Percentiles rank a stretch among this genome's conserved stretches.
These are phyloP conservation scores for Ganoderma lucidum DNA, from an alignment of 1,284 basidiomycete species.

Conservation along the genomic window DNA sequence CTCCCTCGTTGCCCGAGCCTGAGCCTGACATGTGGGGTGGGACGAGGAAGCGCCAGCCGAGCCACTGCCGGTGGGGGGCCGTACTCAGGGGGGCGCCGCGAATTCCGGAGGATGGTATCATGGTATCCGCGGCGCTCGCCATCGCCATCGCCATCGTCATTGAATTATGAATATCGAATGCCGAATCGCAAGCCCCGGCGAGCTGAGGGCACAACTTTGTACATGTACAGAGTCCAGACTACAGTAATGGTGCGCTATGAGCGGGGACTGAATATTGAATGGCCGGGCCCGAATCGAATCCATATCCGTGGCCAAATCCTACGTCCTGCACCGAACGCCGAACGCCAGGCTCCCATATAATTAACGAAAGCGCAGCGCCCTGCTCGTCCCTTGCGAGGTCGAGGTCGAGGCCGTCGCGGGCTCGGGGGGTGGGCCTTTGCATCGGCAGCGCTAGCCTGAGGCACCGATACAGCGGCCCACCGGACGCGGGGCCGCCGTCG, in stretches of 20 bases:
- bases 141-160: too few relatives aligned
- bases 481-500: too few relatives aligned
- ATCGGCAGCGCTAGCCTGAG: not conserved
- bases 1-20: not conserved
- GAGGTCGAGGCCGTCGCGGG: not conserved
- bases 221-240: too few relatives aligned
- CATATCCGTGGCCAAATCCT: too few relatives aligned
- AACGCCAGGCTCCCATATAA: not conserved
- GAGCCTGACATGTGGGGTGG: not conserved
- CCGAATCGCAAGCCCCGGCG: too few relatives aligned
- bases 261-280: too few relatives aligned
- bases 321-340: not conserved
- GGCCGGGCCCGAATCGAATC: too few relatives aligned
- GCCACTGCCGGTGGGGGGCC: too few relatives aligned
- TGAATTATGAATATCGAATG: too few relatives aligned
- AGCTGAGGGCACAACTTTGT: too few relatives aligned
- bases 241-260: too few relatives aligned
- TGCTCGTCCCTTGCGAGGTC: not conserved
- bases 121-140: not conserved
- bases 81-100: not conserved
- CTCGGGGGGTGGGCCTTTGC: not conserved
- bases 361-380: not conserved
- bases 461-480: not conserved
- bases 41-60: too few relatives aligned
- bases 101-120: not conserved